Conservation (phyloP, 2,329 filamentous ascomycete genomes). For the Fusarium hostae region DNA sequence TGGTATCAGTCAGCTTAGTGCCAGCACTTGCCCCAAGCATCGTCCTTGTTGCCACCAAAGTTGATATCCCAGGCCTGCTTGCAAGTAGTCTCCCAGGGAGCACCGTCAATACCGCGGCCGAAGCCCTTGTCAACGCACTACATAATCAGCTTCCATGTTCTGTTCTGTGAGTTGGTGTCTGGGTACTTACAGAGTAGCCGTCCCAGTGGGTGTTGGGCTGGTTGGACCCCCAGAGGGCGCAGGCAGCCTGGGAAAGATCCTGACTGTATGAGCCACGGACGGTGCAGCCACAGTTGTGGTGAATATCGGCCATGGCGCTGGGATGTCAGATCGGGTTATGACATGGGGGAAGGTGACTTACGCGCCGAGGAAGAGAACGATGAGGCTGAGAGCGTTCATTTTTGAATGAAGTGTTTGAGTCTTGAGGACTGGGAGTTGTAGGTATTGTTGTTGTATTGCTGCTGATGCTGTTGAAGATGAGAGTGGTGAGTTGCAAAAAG, state of each 20-base stretch:
- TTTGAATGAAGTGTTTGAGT: not conserved
- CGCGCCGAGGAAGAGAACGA: not conserved
- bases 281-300: constrained; percentile 32
- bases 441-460: not conserved
- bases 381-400: not conserved
- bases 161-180: fast-evolving
- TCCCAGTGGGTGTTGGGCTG: constrained; percentile 18
- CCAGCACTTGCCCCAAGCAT: constrained; percentile 28
- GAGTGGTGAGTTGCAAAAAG: not conserved
- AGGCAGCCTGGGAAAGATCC: constrained; percentile 10
- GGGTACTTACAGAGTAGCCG: constrained; percentile 20
- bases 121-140: constrained; percentile 25
- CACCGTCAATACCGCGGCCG: constrained; percentile 22
- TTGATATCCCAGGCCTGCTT: constrained; percentile 21
- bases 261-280: constrained; percentile 7
- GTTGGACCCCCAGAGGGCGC: constrained; percentile 17
- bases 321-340: not conserved
- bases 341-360: not conserved
- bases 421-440: not conserved
- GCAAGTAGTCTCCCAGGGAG: constrained; percentile 24
- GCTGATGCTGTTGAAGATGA: not conserved
- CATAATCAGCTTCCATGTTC: not conserved
- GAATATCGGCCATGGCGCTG: constrained; percentile 1
- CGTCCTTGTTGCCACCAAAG: constrained; percentile 14
- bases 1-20: constrained; percentile 10